Base-by-base conservation (phyloP, 805 yeast species). In the Candida sonorensis region DNA sequence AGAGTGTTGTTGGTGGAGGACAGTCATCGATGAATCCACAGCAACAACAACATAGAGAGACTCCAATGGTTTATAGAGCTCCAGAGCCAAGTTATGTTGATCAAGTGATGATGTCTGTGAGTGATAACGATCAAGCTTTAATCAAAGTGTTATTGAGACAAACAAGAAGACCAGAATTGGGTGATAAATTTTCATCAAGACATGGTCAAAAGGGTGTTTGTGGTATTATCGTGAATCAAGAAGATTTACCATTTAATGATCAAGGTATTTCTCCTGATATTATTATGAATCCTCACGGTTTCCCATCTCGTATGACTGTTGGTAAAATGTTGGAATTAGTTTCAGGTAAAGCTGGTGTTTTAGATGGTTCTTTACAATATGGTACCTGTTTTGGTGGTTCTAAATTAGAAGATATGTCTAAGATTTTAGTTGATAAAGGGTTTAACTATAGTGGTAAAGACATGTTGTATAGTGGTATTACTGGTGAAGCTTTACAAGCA, bases 171-270 rank as follows among this genome's bases (percentile, higher is more conserved):
- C 98, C 98, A 0, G 98, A 92, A 62, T 65, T 92, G 31, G 98
- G 98, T 44, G 98, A 92, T 54, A 92, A 92, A 59, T 92, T 92
- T 53, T 87, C 97, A 2, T 86, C 96, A 1, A 77, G 98, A 61
- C 97, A 90, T 63, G 98, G 98, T 24, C 98, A 90, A 59, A 90
- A 90, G 67, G 98, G 98, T 75, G 97, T 92, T 19, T 90, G 97
- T 67, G 97, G 98, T 62, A 86, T 92, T 46, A 92, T 90, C 57
- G 97, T 90, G 5, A 87, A 86, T 46, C 97, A 90, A 55, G 97
- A 90, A 48, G 98, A 90, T 52, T 69, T 90, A 70, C 98, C 98
- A 10, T 90, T 90, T 61, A 85, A 79, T 53, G 97, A 92, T 48
- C 73, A 78, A 37, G 98, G 98, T 55, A 73, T 92, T 17, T 67